phyloP scores from a whole-genome alignment of 805 yeast genomes.

The Myxozyma udenii region DNA sequence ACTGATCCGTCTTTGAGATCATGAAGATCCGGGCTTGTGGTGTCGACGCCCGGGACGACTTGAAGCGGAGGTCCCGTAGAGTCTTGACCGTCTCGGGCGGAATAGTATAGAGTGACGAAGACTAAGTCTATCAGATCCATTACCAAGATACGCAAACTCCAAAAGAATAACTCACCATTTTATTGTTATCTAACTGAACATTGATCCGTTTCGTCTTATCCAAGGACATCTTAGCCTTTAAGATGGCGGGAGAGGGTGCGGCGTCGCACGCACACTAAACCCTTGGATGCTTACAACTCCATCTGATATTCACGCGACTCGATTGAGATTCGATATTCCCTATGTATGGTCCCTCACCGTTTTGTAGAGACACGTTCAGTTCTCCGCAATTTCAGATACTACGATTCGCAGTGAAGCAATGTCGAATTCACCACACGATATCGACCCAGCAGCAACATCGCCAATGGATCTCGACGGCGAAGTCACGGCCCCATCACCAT shows the following conservation, averaged over 20 bases:
- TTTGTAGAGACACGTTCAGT: too few species aligned
- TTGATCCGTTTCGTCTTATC: too few species aligned
- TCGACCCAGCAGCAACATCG: slow-evolving; percentile 19
- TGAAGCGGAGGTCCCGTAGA: slow-evolving; percentile 28
- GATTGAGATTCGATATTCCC: too few species aligned
- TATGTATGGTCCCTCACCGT: too few species aligned
- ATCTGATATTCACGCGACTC: too few species aligned
- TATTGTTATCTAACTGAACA: too few species aligned
- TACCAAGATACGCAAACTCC: not conserved
- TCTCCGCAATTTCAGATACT: too few species aligned
- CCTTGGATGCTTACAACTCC: too few species aligned
- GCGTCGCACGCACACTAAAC: too few species aligned
- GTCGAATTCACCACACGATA: slow-evolving; percentile 12
- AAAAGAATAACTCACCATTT: not conserved
- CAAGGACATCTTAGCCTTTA: too few species aligned
- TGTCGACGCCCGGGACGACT: slow-evolving; percentile 18
- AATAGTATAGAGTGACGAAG: slow-evolving; percentile 15
- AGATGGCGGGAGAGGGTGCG: too few species aligned
- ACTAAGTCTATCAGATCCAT: not conserved
- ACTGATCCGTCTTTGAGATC: slow-evolving; percentile 14
- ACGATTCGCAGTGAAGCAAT: slow-evolving; percentile 7
- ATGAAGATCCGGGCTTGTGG: slow-evolving; percentile 25
- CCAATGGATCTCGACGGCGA: slow-evolving; percentile 23
- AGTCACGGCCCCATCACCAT: slow-evolving; percentile 4
- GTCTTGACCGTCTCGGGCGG: slow-evolving; percentile 22